phyloP scores from a whole-genome alignment of 2,329 filamentous ascomycete species.

The Xylariales sp. region DNA sequence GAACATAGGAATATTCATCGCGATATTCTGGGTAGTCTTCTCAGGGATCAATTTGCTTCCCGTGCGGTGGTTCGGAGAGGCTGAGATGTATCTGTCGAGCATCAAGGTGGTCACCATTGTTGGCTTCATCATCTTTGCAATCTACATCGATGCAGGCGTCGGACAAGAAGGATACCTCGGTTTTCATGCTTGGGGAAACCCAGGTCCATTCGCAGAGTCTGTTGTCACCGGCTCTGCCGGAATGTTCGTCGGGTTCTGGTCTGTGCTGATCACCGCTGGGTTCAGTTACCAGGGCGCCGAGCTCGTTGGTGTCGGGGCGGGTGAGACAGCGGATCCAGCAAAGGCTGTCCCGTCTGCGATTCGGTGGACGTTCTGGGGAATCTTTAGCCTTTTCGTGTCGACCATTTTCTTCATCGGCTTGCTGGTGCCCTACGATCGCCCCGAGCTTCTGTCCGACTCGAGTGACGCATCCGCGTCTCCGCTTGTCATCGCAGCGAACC shows the following conservation, averaged over 20 bases:
- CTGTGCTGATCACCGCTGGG: constrained; percentile 62
- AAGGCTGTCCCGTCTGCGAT: constrained; percentile 70
- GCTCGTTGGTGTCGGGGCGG: constrained; percentile 72
- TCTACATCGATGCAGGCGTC: constrained; percentile 69
- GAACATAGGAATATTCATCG: constrained; percentile 67
- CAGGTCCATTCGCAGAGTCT: constrained; percentile 63
- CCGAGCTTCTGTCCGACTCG: constrained; percentile 17
- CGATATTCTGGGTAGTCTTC: constrained; percentile 68
- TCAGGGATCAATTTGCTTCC: constrained; percentile 66
- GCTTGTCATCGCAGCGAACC: constrained; percentile 55
- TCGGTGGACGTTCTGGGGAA: constrained; percentile 70
- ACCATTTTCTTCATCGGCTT: constrained; percentile 69
- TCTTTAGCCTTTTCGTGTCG: constrained; percentile 62
- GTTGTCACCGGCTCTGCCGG: constrained; percentile 49
- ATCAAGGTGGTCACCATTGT: constrained; percentile 74
- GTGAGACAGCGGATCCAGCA: constrained; percentile 68
- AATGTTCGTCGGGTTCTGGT: constrained; percentile 66
- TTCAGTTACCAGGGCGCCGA: constrained; percentile 71
- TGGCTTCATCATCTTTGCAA: constrained; percentile 72
- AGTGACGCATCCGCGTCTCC: constrained; percentile 61
- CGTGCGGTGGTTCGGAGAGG: constrained; percentile 67
- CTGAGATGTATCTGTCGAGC: constrained; percentile 73
- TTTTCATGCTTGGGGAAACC: constrained; percentile 65
- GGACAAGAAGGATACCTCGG: constrained; percentile 67
- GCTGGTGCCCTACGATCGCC: constrained; percentile 53